Evolutionary conservation across 176 grass and related monocot genomes (phyloP), one percentile per base, ranked within the genome.

Genomic region (Lolium rigidum): DNA sequence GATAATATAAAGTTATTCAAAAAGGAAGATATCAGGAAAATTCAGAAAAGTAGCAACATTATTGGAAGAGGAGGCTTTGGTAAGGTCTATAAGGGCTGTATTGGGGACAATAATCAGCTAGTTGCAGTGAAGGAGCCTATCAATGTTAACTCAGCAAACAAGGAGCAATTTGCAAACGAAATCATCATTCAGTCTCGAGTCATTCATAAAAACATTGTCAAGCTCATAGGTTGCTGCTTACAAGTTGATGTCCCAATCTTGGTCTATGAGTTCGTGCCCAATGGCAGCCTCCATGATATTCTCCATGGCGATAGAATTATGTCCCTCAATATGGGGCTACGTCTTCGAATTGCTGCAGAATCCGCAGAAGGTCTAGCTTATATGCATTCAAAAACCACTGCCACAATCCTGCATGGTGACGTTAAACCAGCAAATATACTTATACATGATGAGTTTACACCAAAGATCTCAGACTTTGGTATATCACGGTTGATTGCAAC

Each of bases 341-440:
- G 62, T 65, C 62, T 65, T 2, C 1, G 31, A 65, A 65, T 65
- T 65, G 62, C 62, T 0, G 62, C 62, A 3, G 62, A 31, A 65
- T 65, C 62, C 14, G 62, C 62, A 31, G 62, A 65, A 65, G 62
- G 62, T 31, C 62, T 65, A 31, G 62, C 62, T 12, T 65, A 65
- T 65, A 65, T 65, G 24, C 62, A 65, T 31, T 31, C 62, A 7
- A 65, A 65, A 65, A 31, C 12, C 11, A 13, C 1, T 65, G 26
- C 26, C 26, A 15, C 62, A 0, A 65, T 65, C 62, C 1, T 65
- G 0, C 62, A 65, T 31, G 62, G 62, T 16, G 62, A 65, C 26
- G 62, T 65, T 0, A 65, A 65, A 65, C 62, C 62, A 31, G 25
- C 25, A 6, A 64, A 64, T 64, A 64, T 64, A 28, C 61, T 64